Evolutionary conservation across 331 rosid genomes (phyloP).

Genomic region (Saraca asoca): DNA sequence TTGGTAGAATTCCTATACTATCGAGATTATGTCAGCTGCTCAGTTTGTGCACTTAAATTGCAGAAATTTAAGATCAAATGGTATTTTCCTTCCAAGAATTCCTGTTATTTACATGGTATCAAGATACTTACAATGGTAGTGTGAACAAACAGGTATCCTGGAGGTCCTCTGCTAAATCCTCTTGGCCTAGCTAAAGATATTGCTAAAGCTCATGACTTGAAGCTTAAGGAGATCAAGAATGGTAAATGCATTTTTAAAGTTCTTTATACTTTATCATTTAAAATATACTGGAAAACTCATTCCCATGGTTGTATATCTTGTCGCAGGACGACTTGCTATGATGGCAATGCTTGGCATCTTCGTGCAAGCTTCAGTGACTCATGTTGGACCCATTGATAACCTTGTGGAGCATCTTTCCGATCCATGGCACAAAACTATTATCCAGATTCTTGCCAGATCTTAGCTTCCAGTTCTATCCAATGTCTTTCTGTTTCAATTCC

Average conservation of each 20-base stretch:
- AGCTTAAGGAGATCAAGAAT: constrained; percentile 89
- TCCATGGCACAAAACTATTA: constrained; percentile 88
- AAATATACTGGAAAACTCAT: constrained; percentile 8
- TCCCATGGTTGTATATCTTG: constrained; percentile 2
- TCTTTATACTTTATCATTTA: constrained; percentile 2
- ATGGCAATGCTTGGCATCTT: constrained; percentile 87
- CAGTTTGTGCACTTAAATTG: not conserved
- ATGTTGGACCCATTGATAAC: constrained; percentile 85
- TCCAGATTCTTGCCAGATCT: constrained; percentile 68
- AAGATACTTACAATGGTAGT: not conserved
- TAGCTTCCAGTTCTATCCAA: constrained; percentile 36
- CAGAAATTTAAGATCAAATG: too few species aligned
- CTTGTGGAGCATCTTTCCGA: constrained; percentile 87
- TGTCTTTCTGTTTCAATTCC: constrained; percentile 6
- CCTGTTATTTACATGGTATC: too few species aligned
- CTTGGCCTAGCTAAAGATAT: constrained; percentile 86
- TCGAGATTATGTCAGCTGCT: too few species aligned
- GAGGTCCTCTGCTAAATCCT: constrained; percentile 84
- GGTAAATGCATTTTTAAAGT: constrained; percentile 41
- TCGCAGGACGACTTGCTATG: constrained; percentile 82
- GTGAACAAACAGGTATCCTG: constrained; percentile 66
- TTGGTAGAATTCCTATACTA: too few species aligned
- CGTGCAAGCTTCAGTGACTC: constrained; percentile 88
- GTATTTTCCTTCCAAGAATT: too few species aligned
- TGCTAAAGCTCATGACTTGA: constrained; percentile 69